Evolutionary conservation across 495 filamentous ascomycete species (phyloP), one percentile per base, ranked within the genome.

Genomic region (Pyrenopolyporus hunteri): DNA sequence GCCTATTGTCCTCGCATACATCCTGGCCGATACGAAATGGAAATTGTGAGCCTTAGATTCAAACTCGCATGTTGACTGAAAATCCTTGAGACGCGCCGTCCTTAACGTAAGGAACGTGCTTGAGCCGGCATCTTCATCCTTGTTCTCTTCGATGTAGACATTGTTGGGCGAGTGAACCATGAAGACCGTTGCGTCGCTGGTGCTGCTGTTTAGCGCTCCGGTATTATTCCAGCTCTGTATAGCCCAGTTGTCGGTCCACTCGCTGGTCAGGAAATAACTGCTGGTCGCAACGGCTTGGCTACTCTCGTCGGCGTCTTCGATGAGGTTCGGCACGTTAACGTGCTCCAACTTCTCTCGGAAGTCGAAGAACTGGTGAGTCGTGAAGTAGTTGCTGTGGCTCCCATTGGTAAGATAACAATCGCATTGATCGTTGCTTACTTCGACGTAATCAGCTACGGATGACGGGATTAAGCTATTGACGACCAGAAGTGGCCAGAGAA

Each of bases 121-220:
- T 16, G 76, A 71, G 35, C 67, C 47, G 5, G 70, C 57, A 49
- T 70, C 62, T 8, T 54, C 29, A 44, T 80, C 77, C 46, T 29
- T 20, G 47, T 75, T 77, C 50, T 69, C 50, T 35, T 80, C 73
- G 42, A 91, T 76, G 73, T 89, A 90, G 59, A 89, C 74, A 66
- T 90, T 90, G 57, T 79, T 79, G 22, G 81, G 80, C 4, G 84
- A 85, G 74, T 90, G 87, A 49, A 82, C 66, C 78, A 89, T 86
- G 11, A 80, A 68, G 8, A 74, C 62, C 3, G 73, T 67, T 1
- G 78, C 79, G 53, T 81, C 71, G 4, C 71, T 70, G 10, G 76
- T 51, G 6, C 46, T 60, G 14, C 37, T 63, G 17, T 69, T 78
- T 2, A 54, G 31, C 22, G 55, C 31, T 17, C 58, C 54, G 51